phyloP scores from a whole-genome alignment of 345 rosid genomes.

The Ceriops decandra region DNA sequence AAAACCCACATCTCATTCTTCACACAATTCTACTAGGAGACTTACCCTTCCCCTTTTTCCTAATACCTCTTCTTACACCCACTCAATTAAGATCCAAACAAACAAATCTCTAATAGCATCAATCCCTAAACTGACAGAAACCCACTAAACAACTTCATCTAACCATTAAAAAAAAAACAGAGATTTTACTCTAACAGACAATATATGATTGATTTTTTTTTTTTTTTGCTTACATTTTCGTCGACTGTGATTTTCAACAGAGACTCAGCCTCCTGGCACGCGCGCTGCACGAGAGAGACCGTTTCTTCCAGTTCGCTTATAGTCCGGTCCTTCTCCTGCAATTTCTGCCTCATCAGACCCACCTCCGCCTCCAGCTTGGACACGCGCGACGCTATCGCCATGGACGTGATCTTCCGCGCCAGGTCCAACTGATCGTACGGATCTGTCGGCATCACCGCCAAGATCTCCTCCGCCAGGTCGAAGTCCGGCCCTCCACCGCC shows the following conservation, averaged over 20 bases:
- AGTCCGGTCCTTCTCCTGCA: conserved; percentile 61
- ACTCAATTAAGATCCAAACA: no score
- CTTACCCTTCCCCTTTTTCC: no score
- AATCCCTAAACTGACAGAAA: no score
- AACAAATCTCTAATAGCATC: no score
- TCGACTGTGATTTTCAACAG: conserved; percentile 47
- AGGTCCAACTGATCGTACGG: conserved; percentile 94
- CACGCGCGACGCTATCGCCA: conserved; percentile 93
- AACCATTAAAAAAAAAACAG: no score
- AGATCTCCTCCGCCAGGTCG: conserved; percentile 62
- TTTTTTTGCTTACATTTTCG: conserved; percentile 53
- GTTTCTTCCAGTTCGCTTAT: conserved; percentile 57
- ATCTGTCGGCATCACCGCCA: conserved; percentile 77
- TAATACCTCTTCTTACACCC: no score
- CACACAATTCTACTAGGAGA: no score
- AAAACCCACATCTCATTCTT: no score
- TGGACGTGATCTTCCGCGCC: conserved; percentile 91
- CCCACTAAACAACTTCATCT: no score
- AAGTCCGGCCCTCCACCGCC: conserved; percentile 50
- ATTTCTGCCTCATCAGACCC: conserved; percentile 44
- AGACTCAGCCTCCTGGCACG: conserved; percentile 53
- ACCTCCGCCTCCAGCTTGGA: conserved; percentile 71
- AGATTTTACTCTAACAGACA: no score
- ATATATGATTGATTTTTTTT: no score
- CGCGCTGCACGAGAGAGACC: conserved; percentile 45